These are phyloP conservation scores for Diatrype stigma DNA, from an alignment of 2,329 filamentous ascomycete genomes.

Conservation along the genomic window DNA sequence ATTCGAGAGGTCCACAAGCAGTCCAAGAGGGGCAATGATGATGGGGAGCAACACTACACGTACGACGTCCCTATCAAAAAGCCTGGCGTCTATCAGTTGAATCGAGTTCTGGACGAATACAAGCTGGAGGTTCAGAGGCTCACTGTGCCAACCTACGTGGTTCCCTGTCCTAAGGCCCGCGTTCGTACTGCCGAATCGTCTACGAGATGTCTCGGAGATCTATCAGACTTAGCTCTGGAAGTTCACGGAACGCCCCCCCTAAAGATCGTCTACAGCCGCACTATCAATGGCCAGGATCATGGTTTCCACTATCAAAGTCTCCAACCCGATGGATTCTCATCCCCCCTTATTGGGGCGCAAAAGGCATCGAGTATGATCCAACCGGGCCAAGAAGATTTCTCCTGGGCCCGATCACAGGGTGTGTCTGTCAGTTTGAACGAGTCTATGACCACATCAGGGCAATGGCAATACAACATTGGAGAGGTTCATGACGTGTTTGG, in stretches of 20 bases:
- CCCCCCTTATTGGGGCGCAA: conserved; percentile 65
- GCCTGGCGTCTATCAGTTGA: conserved; percentile 79
- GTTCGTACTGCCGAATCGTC: conserved; percentile 60
- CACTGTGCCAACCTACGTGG: conserved; percentile 75
- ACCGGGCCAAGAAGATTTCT: conserved; percentile 60
- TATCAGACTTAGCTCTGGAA: conserved; percentile 79
- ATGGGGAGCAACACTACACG: conserved; percentile 58
- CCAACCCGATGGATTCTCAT: conserved; percentile 80
- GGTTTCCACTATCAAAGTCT: conserved; percentile 90
- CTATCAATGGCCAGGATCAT: conserved; percentile 76
- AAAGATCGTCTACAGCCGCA: conserved; percentile 87
- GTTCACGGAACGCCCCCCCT: conserved; percentile 87
- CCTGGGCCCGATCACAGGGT: conserved; percentile 74
- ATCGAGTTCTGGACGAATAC: conserved; percentile 85
- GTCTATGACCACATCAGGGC: conserved; percentile 72
- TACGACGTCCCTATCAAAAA: conserved; percentile 77
- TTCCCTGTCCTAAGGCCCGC: conserved; percentile 75
- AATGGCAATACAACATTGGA: conserved; percentile 87
- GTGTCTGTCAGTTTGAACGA: conserved; percentile 86
- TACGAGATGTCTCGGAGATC: conserved; percentile 77
- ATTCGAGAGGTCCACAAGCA: conserved; percentile 70
- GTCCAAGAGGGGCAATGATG: conserved; percentile 60
- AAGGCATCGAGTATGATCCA: conserved; percentile 54
- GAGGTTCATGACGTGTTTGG: conserved; percentile 89
- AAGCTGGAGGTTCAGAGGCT: conserved; percentile 85